A percentile compares a stretch with the other conserved stretches of the same genome.
Conservation (phyloP, 2,329 filamentous ascomycete species). For the Fusarium nematophilum region DNA sequence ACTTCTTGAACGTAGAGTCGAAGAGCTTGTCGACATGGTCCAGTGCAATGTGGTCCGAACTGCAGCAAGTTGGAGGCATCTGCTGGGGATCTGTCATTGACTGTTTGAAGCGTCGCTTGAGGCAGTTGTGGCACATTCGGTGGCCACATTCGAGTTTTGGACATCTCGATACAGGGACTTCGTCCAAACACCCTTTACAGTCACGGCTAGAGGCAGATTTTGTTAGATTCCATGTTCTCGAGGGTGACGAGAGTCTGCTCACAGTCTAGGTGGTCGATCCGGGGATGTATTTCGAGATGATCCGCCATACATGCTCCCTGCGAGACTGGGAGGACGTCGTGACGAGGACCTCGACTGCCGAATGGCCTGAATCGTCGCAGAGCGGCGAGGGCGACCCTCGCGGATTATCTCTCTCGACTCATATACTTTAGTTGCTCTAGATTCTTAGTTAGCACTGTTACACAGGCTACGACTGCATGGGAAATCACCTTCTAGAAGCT, state of each 20-base stretch:
- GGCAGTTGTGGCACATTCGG: slow-evolving; percentile 81
- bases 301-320: slow-evolving; percentile 43
- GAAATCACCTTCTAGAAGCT: slow-evolving; percentile 47
- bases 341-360: slow-evolving; percentile 43
- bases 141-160: slow-evolving; percentile 82
- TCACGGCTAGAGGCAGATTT: slow-evolving; percentile 63
- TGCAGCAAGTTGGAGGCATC: slow-evolving; percentile 89
- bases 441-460: slow-evolving; percentile 11
- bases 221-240: slow-evolving; percentile 20
- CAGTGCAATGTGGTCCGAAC: slow-evolving; percentile 76
- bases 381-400: slow-evolving; percentile 39
- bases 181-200: slow-evolving; percentile 79
- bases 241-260: slow-evolving; percentile 16
- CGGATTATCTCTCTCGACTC: slow-evolving; percentile 38
- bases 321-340: slow-evolving; percentile 41
- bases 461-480: not conserved
- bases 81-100: slow-evolving; percentile 81
- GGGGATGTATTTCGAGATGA: slow-evolving; percentile 43
- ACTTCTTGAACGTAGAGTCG: slow-evolving; percentile 77
- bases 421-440: slow-evolving; percentile 38
- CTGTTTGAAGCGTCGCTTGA: slow-evolving; percentile 79
- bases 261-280: slow-evolving; percentile 43
- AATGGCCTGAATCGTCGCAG: slow-evolving; percentile 26
- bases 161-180: slow-evolving; percentile 71
- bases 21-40: slow-evolving; percentile 83